Percentiles rank a stretch among this genome's conserved stretches.
phyloP scores from a whole-genome alignment of 768 basidiomycete genomes.

The Boletus pseudopeckii region DNA sequence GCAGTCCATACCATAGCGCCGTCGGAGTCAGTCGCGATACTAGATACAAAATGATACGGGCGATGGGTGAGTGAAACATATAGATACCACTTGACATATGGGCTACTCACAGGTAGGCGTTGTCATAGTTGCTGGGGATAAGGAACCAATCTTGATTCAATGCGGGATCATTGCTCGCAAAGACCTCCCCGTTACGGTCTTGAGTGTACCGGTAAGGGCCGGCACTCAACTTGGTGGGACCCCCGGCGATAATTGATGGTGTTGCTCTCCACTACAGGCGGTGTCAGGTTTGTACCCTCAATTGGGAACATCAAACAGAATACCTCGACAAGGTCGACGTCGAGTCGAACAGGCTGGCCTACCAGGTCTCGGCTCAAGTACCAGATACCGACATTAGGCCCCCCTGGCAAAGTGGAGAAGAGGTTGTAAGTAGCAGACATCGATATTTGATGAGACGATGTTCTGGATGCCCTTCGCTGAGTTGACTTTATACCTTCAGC shows the following conservation, averaged over 20 bases:
- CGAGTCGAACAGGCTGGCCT: slow-evolving; percentile 1
- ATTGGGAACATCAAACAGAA: neutral
- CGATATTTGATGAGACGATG: neutral
- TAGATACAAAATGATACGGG: neutral
- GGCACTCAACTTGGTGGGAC: neutral
- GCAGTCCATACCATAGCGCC: neutral
- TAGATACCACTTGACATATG: too few relatives aligned
- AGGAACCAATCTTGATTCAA: neutral
- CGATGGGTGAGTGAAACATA: neutral
- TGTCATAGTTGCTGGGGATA: neutral
- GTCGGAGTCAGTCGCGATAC: neutral
- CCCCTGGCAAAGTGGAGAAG: neutral
- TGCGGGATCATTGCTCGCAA: neutral
- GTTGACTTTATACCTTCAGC: neutral
- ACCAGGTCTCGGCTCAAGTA: neutral
- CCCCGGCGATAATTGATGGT: neutral
- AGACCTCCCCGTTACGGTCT: neutral
- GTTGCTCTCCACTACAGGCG: neutral
- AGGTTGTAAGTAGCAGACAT: neutral
- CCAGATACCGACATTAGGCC: neutral
- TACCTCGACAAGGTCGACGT: slow-evolving; percentile 1
- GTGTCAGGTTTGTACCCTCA: neutral
- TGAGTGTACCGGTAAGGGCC: neutral
- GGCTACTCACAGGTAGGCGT: neutral
- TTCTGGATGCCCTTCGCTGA: neutral